These are phyloP conservation scores for Penicillium sp. DNA, from an alignment of 2,329 filamentous ascomycete genomes.

Conservation along the genomic window DNA sequence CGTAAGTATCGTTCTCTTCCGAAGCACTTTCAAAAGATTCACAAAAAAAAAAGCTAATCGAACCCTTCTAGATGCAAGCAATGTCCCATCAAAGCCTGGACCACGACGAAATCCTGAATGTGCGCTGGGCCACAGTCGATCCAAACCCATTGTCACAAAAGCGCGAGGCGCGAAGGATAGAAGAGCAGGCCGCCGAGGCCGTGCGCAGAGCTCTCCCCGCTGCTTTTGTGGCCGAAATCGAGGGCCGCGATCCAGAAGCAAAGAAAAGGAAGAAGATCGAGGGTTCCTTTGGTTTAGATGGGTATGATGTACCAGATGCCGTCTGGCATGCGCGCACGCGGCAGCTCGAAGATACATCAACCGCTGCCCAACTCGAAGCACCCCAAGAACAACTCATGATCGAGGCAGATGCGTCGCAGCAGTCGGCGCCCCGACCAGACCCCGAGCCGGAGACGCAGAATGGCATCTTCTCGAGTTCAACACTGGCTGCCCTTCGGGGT, in stretches of 20 bases:
- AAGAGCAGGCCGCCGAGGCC: constrained; percentile 94
- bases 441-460: constrained; percentile 28
- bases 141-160: constrained; percentile 94
- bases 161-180: constrained; percentile 77
- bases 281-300: constrained; percentile 78
- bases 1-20: not conserved
- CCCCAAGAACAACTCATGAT: constrained; percentile 42
- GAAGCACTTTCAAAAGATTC: not conserved
- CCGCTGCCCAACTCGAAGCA: constrained; percentile 54
- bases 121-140: constrained; percentile 93
- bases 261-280: constrained; percentile 85
- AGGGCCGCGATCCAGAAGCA: constrained; percentile 81
- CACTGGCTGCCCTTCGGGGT: constrained; percentile 68
- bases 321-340: constrained; percentile 83
- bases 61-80: constrained; percentile 47
- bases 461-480: constrained; percentile 76
- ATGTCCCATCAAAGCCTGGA: constrained; percentile 94
- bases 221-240: constrained; percentile 87
- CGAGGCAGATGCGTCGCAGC: constrained; percentile 39
- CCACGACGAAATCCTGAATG: constrained; percentile 84
- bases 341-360: constrained; percentile 57
- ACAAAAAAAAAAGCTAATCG: not conserved
- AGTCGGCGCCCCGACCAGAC: constrained; percentile 18
- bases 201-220: constrained; percentile 81
- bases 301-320: constrained; percentile 89